Evolutionary conservation across 148 eudicot genomes (phyloP).

Genomic region (Chenopodium quinoa): DNA sequence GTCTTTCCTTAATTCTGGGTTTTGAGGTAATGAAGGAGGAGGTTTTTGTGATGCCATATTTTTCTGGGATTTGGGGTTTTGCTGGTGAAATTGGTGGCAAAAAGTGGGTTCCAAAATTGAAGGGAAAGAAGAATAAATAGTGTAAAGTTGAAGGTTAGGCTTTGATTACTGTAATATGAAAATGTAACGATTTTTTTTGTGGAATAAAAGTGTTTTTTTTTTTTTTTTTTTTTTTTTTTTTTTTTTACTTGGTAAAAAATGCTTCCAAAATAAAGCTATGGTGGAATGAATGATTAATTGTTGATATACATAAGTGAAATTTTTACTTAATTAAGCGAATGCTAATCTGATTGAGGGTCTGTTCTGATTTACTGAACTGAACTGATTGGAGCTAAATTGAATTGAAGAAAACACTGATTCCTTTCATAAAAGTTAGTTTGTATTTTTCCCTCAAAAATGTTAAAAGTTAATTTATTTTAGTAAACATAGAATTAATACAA

Average conservation of each 20-base stretch:
- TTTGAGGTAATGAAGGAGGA: background rate
- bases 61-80: background rate
- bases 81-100: background rate
- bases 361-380: no score
- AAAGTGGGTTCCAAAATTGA: no score
- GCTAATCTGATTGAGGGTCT: no score
- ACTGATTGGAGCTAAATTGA: no score
- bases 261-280: background rate
- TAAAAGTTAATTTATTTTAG: no score
- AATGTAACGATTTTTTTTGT: background rate
- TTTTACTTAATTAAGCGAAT: no score
- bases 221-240: background rate
- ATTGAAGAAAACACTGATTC: background rate
- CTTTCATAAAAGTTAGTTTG: background rate
- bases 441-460: no score
- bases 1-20: slow-evolving; percentile 70
- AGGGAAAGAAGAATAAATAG: no score
- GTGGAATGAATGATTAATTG: background rate
- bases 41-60: slow-evolving; percentile 21
- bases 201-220: background rate
- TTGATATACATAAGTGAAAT: background rate
- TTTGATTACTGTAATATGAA: no score
- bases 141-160: no score
- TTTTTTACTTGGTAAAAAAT: background rate
- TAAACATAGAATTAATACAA: no score